Evolutionary conservation across 129 eudicot species (phyloP), one percentile per base, ranked within the genome.

Genomic region (Flaveria bidentis): DNA sequence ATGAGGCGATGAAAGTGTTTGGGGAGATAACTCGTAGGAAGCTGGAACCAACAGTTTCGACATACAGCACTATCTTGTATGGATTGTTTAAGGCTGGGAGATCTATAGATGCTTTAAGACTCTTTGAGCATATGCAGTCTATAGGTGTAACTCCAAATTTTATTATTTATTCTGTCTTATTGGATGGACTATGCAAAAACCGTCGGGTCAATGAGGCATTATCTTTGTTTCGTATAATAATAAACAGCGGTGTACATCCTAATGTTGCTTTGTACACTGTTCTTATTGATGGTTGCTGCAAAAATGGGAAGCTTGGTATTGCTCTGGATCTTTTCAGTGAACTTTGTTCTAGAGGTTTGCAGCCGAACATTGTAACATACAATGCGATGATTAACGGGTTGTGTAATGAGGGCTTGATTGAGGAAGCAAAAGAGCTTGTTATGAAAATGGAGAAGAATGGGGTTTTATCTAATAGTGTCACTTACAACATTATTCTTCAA

Each of bases 401-500:
- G 14, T 86, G 90, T 74, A 64, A 65, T 22, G 50, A 80, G 61
- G 81, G 76, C 5, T 44, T 76, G 58, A 60, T 86, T 17, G 76
- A 69, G 25, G 80, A 80, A 72, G 90, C 90, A 8, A 77, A 61
- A 42, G 79, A 83, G 66, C 56, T 80, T 55, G 77, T 83, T 44
- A n/a, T 73, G 26, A 86, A 83, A 73, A 86, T 86, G 85, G 85
- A 86, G 70, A 80, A 73, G 14, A 58, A 73, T 83, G 85, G 87
- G 8, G 77, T 74, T 52, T 12, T 49, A 5, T 83, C 87, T 7
- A 78, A 83, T 77, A 41, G 61, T 47, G 71, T 68, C 33, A 81
- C 87, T 28, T 83, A 62, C 41, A 86, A 83, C 26, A 75, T 64
- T 30, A 23, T 86, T 22, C 71, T 86, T 52, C 80, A 78, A 58